phyloP scores from a whole-genome alignment of 257 asterid genomes.

The Nicotiana attenuata region DNA sequence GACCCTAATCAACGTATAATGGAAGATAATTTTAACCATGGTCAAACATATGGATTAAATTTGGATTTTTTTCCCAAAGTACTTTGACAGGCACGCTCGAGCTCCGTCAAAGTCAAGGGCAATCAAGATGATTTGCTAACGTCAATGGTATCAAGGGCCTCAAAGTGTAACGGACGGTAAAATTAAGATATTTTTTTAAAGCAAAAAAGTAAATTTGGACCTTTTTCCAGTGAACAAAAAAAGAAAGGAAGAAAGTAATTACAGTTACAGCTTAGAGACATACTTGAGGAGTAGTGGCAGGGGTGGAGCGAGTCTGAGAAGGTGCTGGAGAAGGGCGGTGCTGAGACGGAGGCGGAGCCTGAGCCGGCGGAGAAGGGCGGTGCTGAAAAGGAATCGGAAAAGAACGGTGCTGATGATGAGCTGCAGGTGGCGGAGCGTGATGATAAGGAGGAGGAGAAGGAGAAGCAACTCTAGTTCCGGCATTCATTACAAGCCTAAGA shows the following conservation, averaged over 20 bases:
- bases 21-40: too few relatives aligned
- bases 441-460: slow-evolving; percentile 34
- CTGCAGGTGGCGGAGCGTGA: neutral
- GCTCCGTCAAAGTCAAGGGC: too few relatives aligned
- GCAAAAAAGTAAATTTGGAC: neutral
- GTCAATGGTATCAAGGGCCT: too few relatives aligned
- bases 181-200: too few relatives aligned
- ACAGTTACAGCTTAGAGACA: slow-evolving; percentile 2
- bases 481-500: slow-evolving; percentile 62
- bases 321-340: slow-evolving; percentile 30
- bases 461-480: slow-evolving; percentile 76
- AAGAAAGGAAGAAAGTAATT: neutral
- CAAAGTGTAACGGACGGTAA: too few relatives aligned
- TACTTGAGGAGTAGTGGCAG: slow-evolving; percentile 55
- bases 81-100: too few relatives aligned
- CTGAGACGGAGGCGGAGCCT: slow-evolving; percentile 19
- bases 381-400: slow-evolving; percentile 26
- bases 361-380: slow-evolving; percentile 14
- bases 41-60: too few relatives aligned
- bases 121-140: too few relatives aligned
- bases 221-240: neutral
- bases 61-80: too few relatives aligned
- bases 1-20: too few relatives aligned
- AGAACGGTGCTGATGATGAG: slow-evolving; percentile 22
- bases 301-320: slow-evolving; percentile 51